Percentiles rank a stretch among this genome's conserved stretches.
Conservation (phyloP, 179 eudicot species). For the Corrigiola litoralis region DNA sequence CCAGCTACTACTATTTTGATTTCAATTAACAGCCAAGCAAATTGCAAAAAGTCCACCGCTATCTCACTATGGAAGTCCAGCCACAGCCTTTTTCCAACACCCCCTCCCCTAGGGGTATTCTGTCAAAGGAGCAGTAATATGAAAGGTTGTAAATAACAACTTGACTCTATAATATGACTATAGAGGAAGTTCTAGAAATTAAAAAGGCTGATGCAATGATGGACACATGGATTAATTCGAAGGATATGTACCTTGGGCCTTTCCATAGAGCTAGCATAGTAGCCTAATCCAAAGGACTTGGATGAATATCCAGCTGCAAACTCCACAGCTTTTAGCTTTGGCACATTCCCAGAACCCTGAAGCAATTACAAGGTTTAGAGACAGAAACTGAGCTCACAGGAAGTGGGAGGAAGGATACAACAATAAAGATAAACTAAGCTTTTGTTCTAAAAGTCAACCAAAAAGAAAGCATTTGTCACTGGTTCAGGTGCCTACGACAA, state of each 20-base stretch:
- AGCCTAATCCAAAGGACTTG: conserved; percentile 78
- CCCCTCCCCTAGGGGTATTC: too few species aligned
- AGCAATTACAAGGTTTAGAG: neutral
- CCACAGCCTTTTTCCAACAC: too few species aligned
- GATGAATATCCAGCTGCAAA: conserved; percentile 80
- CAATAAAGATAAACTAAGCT: neutral
- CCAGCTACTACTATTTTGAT: neutral
- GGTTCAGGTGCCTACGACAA: conserved; percentile 32
- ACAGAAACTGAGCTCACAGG: neutral
- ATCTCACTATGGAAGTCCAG: neutral
- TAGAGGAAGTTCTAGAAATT: too few species aligned
- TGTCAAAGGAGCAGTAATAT: neutral
- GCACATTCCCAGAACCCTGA: conserved; percentile 39
- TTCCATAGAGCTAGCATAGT: conserved; percentile 78
- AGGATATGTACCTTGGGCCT: conserved; percentile 69
- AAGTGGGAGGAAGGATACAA: neutral
- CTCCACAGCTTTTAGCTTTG: conserved; percentile 72
- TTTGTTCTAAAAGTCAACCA: neutral
- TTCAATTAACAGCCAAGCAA: neutral
- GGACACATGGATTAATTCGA: too few species aligned
- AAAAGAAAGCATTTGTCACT: neutral
- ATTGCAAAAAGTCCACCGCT: neutral
- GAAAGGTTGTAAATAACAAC: too few species aligned
- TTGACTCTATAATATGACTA: too few species aligned
- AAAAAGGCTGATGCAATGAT: too few species aligned